These are phyloP conservation scores for Termitomyces sp. DNA, from an alignment of 768 basidiomycete genomes.

Conservation along the genomic window DNA sequence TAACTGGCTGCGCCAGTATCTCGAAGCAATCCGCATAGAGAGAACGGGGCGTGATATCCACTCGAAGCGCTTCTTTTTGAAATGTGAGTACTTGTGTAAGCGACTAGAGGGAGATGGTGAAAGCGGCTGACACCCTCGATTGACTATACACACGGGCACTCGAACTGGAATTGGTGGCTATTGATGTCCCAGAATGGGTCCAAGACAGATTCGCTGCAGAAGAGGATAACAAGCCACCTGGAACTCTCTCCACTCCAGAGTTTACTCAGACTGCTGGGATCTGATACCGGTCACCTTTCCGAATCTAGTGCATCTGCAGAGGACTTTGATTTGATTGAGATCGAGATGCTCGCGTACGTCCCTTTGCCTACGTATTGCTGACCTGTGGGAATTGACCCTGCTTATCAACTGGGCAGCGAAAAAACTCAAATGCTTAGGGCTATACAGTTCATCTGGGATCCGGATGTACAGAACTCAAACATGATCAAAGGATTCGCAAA, in stretches of 20 bases:
- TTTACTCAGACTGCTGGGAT: neutral
- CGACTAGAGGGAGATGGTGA: neutral
- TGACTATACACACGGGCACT: neutral
- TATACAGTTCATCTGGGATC: neutral
- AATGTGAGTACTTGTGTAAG: neutral
- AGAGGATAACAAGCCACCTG: neutral
- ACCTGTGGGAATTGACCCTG: neutral
- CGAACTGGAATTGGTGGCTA: neutral
- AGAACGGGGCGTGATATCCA: neutral
- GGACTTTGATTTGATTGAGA: neutral
- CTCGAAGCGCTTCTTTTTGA: neutral
- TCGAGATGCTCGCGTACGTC: neutral
- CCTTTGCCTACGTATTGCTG: neutral
- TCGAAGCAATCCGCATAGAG: neutral
- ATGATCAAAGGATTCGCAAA: neutral
- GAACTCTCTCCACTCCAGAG: neutral
- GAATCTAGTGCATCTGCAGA: neutral
- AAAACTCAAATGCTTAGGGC: neutral
- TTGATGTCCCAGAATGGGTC: neutral
- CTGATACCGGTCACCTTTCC: neutral
- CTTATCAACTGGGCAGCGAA: neutral
- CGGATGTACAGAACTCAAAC: neutral
- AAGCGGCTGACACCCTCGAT: neutral
- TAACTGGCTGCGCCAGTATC: neutral
- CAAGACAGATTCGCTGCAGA: neutral